Percentiles rank a stretch among this genome's conserved stretches.
Evolutionary conservation across 768 basidiomycete genomes (phyloP).

Genomic region (Lepiota venenata): DNA sequence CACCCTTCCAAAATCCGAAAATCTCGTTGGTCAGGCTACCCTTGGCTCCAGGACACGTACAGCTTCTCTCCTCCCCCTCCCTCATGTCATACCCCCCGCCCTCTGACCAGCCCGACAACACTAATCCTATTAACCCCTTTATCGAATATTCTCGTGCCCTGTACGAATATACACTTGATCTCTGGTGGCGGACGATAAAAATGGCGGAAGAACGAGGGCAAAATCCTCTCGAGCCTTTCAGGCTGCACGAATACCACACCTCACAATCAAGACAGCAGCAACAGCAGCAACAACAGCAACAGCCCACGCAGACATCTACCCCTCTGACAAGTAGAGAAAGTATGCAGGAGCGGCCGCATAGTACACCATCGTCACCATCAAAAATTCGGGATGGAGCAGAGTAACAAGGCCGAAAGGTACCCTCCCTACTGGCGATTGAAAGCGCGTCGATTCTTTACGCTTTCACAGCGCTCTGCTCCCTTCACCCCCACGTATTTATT

Average conservation of each 20-base stretch:
- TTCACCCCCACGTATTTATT: background rate
- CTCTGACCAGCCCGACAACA: conserved; percentile 13
- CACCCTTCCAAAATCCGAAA: conserved; percentile 3
- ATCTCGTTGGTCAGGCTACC: background rate
- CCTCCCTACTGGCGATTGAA: background rate
- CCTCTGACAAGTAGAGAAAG: background rate
- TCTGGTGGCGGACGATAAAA: conserved; percentile 66
- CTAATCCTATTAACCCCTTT: conserved; percentile 26
- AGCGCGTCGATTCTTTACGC: background rate
- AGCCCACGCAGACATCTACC: background rate
- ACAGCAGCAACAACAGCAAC: conserved; percentile 6
- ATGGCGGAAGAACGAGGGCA: conserved; percentile 53
- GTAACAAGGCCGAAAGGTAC: background rate
- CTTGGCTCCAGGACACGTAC: background rate
- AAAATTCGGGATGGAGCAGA: background rate
- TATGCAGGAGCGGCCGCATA: background rate
- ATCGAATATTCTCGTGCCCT: conserved; percentile 59
- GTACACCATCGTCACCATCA: background rate
- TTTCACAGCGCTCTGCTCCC: background rate
- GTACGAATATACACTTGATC: conserved; percentile 61
- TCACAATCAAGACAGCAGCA: conserved; percentile 3
- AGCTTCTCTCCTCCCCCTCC: background rate
- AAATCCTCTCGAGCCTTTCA: conserved; percentile 36
- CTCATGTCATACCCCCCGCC: conserved; percentile 12
- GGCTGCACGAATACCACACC: conserved; percentile 14